These are phyloP conservation scores for Phaseolus lunatus DNA, from an alignment of 306 rosid species.

Conservation along the genomic window DNA sequence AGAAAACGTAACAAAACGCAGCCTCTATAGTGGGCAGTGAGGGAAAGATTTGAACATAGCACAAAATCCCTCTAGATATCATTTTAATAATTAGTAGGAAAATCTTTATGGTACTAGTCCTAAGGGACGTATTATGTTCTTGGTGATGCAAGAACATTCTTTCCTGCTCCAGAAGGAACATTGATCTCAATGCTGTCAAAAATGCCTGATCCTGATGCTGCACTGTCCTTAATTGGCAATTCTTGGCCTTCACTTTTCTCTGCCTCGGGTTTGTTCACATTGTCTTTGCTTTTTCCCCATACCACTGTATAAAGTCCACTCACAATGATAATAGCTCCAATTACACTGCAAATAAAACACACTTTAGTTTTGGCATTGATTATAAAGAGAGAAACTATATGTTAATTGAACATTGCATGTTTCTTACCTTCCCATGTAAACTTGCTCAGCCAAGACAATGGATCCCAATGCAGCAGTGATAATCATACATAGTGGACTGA, in stretches of 20 bases:
- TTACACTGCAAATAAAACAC: conserved; percentile 53
- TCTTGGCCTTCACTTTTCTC: conserved; percentile 55
- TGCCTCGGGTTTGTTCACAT: conserved; percentile 4
- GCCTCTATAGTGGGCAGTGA: conserved; percentile 21
- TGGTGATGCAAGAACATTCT: conserved; percentile 25
- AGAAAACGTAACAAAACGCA: conserved; percentile 26
- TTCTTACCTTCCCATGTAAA: conserved; percentile 81
- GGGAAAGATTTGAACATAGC: conserved; percentile 40
- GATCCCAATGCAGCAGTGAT: conserved; percentile 88
- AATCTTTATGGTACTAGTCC: conserved; percentile 29
- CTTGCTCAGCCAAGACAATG: conserved; percentile 76
- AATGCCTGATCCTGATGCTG: conserved; percentile 46
- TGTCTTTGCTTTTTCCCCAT: conserved; percentile 95
- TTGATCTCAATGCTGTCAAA: conserved; percentile 49
- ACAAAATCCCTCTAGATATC: conserved; percentile 48
- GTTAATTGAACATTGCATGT: background rate
- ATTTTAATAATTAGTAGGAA: conserved; percentile 40
- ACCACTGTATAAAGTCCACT: conserved; percentile 89
- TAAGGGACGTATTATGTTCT: conserved; percentile 33
- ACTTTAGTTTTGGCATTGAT: background rate
- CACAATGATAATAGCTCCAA: conserved; percentile 89
- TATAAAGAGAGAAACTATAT: background rate
- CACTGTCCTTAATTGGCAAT: conserved; percentile 63
- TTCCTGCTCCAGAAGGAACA: conserved; percentile 43
- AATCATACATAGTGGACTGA: conserved; percentile 91